These are phyloP conservation scores for Bidens hawaiensis DNA, from an alignment of 140 eudicot species.

Conservation along the genomic window DNA sequence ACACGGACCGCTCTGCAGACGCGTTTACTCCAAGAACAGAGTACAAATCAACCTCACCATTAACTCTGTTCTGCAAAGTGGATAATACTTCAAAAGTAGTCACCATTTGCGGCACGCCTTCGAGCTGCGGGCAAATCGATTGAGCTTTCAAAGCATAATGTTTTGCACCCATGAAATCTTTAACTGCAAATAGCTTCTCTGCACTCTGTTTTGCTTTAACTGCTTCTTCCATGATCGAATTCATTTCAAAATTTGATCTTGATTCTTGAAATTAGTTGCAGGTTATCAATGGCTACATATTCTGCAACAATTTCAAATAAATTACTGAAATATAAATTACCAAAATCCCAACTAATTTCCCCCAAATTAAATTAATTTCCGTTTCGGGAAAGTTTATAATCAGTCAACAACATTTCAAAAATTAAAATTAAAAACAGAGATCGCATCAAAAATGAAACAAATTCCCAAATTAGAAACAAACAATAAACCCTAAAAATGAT, in stretches of 20 bases:
- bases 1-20: conserved; percentile 47
- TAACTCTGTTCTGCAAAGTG: conserved; percentile 45
- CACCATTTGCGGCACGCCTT: conserved; percentile 89
- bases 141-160: conserved; percentile 79
- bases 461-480: neutral
- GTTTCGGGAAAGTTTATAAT: neutral
- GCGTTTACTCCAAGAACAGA: conserved; percentile 77
- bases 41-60: conserved; percentile 79
- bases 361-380: conserved; percentile 24
- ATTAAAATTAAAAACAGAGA: neutral
- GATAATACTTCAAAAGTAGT: conserved; percentile 79
- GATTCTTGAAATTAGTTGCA: neutral
- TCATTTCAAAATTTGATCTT: conserved; percentile 4
- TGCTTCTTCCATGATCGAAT: conserved; percentile 74
- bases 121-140: conserved; percentile 64
- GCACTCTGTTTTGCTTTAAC: conserved; percentile 69
- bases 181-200: conserved; percentile 65
- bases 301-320: neutral
- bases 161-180: conserved; percentile 62
- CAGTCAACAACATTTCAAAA: neutral
- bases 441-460: conserved; percentile 7
- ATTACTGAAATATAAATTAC: neutral
- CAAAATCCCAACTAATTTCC: conserved; percentile 21
- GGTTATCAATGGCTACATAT: neutral
- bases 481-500: conserved; percentile 6